Conservation (phyloP, 1,139 yeast genomes). For the Pichia terricola region DNA sequence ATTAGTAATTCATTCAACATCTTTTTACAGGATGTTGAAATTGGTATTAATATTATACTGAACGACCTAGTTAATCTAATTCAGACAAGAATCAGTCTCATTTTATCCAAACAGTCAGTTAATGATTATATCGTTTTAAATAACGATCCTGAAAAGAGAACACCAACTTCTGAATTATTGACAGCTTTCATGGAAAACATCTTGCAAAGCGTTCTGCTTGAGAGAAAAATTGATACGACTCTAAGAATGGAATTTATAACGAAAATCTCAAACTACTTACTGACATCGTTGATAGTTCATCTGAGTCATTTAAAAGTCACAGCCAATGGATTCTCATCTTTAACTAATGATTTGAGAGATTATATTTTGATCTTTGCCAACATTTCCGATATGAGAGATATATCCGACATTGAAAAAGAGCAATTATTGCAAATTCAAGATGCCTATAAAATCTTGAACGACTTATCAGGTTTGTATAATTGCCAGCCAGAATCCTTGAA, state of each 20-base stretch:
- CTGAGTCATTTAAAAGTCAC: slow-evolving; percentile 69
- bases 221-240: slow-evolving; percentile 15
- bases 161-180: slow-evolving; percentile 59
- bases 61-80: slow-evolving; percentile 46
- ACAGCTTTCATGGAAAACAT: slow-evolving; percentile 33
- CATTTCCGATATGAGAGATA: slow-evolving; percentile 28
- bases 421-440: slow-evolving; percentile 38
- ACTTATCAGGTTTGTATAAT: slow-evolving; percentile 76
- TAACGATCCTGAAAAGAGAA: slow-evolving; percentile 39
- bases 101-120: slow-evolving; percentile 52
- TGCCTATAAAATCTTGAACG: slow-evolving; percentile 64
- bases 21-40: slow-evolving; percentile 59
- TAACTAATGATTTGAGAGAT: slow-evolving; percentile 78
- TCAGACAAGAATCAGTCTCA: slow-evolving; percentile 36
- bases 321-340: slow-evolving; percentile 72
- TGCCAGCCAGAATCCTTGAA: slow-evolving; percentile 68
- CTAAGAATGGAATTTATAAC: slow-evolving; percentile 17
- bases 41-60: slow-evolving; percentile 57
- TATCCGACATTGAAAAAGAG: slow-evolving; percentile 4
- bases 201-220: slow-evolving; percentile 11
- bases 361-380: slow-evolving; percentile 56
- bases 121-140: slow-evolving; percentile 41
- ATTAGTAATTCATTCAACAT: slow-evolving; percentile 59
- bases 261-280: slow-evolving; percentile 53
- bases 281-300: slow-evolving; percentile 58